These are phyloP conservation scores for Polytrichum commune DNA, from an alignment of 225 moss, liverwort and hornwort species.

Conservation along the genomic window DNA sequence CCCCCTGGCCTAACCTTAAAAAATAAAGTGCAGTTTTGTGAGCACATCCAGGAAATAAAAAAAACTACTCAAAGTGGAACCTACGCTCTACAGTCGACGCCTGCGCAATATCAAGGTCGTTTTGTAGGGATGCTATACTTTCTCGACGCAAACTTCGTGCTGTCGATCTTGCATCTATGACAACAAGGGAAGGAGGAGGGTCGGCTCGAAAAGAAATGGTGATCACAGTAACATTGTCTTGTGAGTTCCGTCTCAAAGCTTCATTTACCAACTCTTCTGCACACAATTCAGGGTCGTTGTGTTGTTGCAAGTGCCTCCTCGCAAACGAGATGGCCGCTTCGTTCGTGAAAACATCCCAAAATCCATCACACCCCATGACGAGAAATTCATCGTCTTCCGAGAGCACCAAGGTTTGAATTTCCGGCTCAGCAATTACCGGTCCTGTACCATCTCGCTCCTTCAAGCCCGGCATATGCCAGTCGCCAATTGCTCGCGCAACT, in stretches of 20 bases:
- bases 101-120: conserved; percentile 37
- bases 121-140: conserved; percentile 24
- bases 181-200: conserved; percentile 50
- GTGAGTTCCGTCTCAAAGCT: conserved; percentile 59
- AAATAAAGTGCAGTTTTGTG: conserved; percentile 2
- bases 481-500: conserved; percentile 85
- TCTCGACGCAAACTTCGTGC: conserved; percentile 5
- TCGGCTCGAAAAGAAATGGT: conserved; percentile 73
- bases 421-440: conserved; percentile 76
- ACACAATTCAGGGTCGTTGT: conserved; percentile 84
- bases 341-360: conserved; percentile 80
- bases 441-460: conserved; percentile 55
- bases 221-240: conserved; percentile 81
- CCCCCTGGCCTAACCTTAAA: conserved; percentile 6
- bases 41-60: not conserved
- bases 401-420: conserved; percentile 51
- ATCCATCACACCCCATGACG: conserved; percentile 82
- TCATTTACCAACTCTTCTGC: conserved; percentile 66
- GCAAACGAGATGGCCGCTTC: conserved; percentile 73
- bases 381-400: conserved; percentile 83
- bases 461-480: conserved; percentile 70
- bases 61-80: conserved; percentile 16
- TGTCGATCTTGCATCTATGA: conserved; percentile 16
- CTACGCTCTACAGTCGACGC: conserved; percentile 18
- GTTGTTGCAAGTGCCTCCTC: conserved; percentile 64